A percentile compares a stretch with the other conserved stretches of the same genome.
Conservation (phyloP, 805 yeast genomes). For the Clavispora phyllophila region DNA sequence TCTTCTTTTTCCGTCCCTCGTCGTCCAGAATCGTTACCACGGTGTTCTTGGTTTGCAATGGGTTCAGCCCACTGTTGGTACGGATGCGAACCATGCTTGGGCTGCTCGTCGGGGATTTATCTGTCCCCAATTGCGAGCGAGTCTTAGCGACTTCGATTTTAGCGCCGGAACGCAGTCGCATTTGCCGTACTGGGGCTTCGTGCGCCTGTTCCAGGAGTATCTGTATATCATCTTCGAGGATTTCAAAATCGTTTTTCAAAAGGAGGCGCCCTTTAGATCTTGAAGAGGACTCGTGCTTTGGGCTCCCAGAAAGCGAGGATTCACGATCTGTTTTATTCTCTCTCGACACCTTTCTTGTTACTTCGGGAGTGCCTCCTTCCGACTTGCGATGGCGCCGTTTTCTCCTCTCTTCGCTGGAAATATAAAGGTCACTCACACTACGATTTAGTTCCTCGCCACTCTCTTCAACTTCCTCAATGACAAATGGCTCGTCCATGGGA, state of each 20-base stretch:
- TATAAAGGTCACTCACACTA: slow-evolving; percentile 15
- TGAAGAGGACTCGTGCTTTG: neutral
- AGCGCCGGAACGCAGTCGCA: neutral
- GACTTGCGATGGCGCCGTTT: neutral
- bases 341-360: slow-evolving; percentile 8
- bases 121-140: neutral
- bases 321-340: slow-evolving; percentile 1
- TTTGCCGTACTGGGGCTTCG: neutral
- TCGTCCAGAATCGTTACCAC: neutral
- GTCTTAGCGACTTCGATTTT: neutral
- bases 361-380: slow-evolving; percentile 6
- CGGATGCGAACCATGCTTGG: neutral
- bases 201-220: neutral
- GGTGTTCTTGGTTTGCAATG: neutral
- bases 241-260: slow-evolving; percentile 7
- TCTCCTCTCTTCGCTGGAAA: slow-evolving; percentile 4
- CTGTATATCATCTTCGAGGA: slow-evolving; percentile 7
- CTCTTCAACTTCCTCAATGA: slow-evolving; percentile 12
- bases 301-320: neutral
- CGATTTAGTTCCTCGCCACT: slow-evolving; percentile 14
- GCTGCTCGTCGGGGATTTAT: neutral
- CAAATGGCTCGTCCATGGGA: slow-evolving; percentile 15
- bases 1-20: neutral
- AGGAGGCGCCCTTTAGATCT: neutral
- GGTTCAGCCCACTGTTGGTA: neutral